A percentile compares a stretch with the other conserved stretches of the same genome.
Evolutionary conservation across 148 eudicot species (phyloP).

Genomic region (Polygonum maritimum): DNA sequence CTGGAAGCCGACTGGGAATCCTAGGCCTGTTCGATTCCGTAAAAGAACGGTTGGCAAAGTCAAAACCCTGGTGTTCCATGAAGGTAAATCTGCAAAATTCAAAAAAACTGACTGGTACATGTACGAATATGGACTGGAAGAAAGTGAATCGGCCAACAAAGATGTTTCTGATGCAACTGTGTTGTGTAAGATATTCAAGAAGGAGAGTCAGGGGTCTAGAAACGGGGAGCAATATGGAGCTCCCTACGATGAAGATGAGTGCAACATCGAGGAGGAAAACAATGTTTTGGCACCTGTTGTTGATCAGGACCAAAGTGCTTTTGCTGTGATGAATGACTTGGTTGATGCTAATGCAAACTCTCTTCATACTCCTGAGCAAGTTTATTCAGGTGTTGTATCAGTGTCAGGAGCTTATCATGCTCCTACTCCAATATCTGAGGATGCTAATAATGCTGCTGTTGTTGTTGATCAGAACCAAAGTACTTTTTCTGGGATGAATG

Average conservation of each 20-base stretch:
- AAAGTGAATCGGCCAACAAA: constrained; percentile 22
- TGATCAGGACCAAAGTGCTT: constrained; percentile 5
- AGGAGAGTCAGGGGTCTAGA: constrained; percentile 63
- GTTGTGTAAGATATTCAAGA: constrained; percentile 56
- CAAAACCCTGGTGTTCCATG: constrained; percentile 63
- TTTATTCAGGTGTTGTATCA: neutral
- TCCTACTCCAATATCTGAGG: neutral
- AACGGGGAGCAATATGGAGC: constrained; percentile 18
- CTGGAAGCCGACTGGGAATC: constrained; percentile 87
- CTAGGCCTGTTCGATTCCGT: constrained; percentile 24
- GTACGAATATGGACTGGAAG: constrained; percentile 54
- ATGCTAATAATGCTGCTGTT: neutral
- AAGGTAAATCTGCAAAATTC: constrained; percentile 48
- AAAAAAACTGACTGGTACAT: constrained; percentile 82
- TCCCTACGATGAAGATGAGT: constrained; percentile 1
- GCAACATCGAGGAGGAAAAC: neutral
- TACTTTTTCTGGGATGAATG: neutral
- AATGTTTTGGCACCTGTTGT: neutral
- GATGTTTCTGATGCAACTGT: constrained; percentile 52
- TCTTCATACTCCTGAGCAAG: neutral
- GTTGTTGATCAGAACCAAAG: neutral
- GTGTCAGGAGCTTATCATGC: neutral
- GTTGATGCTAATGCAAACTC: neutral
- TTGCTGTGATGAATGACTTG: neutral
- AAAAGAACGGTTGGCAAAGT: constrained; percentile 41